These are phyloP conservation scores for Dactylellina haptotyla DNA, from an alignment of 2,329 filamentous ascomycete species.

Conservation along the genomic window DNA sequence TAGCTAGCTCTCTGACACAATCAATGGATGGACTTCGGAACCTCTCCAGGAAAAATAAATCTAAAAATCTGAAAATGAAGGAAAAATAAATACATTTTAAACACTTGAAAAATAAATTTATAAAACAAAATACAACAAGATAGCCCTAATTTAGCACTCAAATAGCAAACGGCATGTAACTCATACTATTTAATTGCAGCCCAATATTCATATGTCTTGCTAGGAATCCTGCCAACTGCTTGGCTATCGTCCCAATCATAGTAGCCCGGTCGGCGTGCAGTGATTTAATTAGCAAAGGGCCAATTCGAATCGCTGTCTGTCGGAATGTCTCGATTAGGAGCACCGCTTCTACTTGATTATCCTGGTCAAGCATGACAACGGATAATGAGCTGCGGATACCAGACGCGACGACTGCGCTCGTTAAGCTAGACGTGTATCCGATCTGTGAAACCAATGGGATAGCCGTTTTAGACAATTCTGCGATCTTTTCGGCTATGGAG, in stretches of 20 bases:
- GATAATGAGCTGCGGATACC: not conserved
- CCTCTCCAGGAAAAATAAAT: too few relatives aligned
- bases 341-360: not conserved
- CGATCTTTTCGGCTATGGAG: not conserved
- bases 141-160: too few relatives aligned
- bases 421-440: not conserved
- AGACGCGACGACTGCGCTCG: not conserved
- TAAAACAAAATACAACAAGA: too few relatives aligned
- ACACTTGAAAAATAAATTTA: too few relatives aligned
- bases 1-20: too few relatives aligned
- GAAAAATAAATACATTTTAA: too few relatives aligned
- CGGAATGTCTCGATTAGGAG: not conserved
- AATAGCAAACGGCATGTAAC: not conserved
- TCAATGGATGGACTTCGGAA: too few relatives aligned
- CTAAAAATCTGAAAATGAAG: too few relatives aligned
- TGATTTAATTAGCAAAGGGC: conserved; percentile 6
- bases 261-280: not conserved
- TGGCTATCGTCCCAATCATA: conserved; percentile 4
- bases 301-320: conserved; percentile 12
- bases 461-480: not conserved
- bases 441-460: not conserved
- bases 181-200: not conserved
- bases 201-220: conserved; percentile 3
- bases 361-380: not conserved
- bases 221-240: conserved; percentile 7